phyloP scores from a whole-genome alignment of 1,284 basidiomycete genomes.

The Pseudozyma sp. region DNA sequence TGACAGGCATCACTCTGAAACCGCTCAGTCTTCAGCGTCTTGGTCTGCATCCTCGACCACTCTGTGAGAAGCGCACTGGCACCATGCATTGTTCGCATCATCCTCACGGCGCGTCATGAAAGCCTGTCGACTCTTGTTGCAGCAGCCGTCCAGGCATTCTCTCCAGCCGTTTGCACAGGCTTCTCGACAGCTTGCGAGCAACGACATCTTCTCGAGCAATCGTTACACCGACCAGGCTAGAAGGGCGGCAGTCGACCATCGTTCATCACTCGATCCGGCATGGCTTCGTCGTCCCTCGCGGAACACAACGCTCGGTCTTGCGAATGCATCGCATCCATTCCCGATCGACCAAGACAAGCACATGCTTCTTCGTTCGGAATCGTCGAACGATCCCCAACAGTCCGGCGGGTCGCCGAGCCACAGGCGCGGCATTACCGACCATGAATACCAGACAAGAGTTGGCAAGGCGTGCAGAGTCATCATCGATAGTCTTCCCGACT shows the following conservation, averaged over 20 bases:
- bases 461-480: conserved; percentile 50
- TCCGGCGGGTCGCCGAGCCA: not conserved
- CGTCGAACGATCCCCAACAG: not conserved
- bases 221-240: not conserved
- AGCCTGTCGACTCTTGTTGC: conserved; percentile 13
- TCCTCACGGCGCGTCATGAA: conserved; percentile 22
- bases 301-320: no score
- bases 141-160: conserved; percentile 8
- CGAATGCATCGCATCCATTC: not conserved
- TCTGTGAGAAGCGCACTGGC: not conserved
- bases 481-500: conserved; percentile 48
- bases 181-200: not conserved
- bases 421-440: conserved; percentile 29
- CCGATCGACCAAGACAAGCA: not conserved
- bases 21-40: no score
- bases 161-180: conserved; percentile 1
- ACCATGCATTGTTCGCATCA: conserved; percentile 11
- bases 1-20: not conserved
- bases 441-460: conserved; percentile 54
- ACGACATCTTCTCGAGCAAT: conserved; percentile 1
- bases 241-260: no score
- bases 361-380: conserved; percentile 8
- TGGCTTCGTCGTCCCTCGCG: no score
- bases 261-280: no score
- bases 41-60: not conserved